Evolutionary conservation across 169 alveolate genomes (phyloP).

Genomic region (Babesia gibsoni): DNA sequence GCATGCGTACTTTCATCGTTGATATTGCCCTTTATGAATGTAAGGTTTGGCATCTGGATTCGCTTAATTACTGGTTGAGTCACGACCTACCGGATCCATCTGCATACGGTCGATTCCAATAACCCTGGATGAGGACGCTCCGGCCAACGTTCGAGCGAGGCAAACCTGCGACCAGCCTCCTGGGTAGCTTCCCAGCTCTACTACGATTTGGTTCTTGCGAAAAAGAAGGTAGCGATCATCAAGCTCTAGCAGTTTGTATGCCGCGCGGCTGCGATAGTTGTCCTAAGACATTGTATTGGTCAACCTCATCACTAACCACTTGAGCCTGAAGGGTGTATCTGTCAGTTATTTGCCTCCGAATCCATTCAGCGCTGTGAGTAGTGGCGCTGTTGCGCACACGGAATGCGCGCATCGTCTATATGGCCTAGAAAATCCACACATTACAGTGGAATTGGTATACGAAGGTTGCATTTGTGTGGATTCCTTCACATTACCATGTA

Average conservation of each 20-base stretch:
- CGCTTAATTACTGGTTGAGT: slow-evolving; percentile 32
- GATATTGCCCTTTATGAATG: slow-evolving; percentile 74
- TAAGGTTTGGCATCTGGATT: slow-evolving; percentile 66
- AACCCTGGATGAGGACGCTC: slow-evolving; percentile 54
- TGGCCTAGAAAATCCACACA: neutral
- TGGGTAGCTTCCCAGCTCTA: slow-evolving; percentile 77
- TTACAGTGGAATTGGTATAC: too few species aligned
- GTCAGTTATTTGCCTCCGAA: slow-evolving; percentile 74
- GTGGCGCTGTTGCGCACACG: slow-evolving; percentile 55
- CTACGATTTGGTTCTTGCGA: slow-evolving; percentile 69
- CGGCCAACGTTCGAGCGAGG: slow-evolving; percentile 66
- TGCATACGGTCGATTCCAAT: slow-evolving; percentile 59
- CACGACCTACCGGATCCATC: slow-evolving; percentile 63
- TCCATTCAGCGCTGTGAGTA: slow-evolving; percentile 73
- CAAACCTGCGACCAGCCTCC: slow-evolving; percentile 81
- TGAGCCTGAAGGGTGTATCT: slow-evolving; percentile 69
- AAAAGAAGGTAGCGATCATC: slow-evolving; percentile 71
- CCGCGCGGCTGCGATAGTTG: slow-evolving; percentile 79
- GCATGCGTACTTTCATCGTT: slow-evolving; percentile 67
- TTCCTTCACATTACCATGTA: too few species aligned
- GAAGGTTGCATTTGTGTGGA: too few species aligned
- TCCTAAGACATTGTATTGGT: slow-evolving; percentile 61
- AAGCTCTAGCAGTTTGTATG: slow-evolving; percentile 72
- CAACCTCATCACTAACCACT: slow-evolving; percentile 11
- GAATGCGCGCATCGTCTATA: slow-evolving; percentile 37